Evolutionary conservation across 352 stramenopile genomes (phyloP).

Genomic region (Blastocystis sp.): DNA sequence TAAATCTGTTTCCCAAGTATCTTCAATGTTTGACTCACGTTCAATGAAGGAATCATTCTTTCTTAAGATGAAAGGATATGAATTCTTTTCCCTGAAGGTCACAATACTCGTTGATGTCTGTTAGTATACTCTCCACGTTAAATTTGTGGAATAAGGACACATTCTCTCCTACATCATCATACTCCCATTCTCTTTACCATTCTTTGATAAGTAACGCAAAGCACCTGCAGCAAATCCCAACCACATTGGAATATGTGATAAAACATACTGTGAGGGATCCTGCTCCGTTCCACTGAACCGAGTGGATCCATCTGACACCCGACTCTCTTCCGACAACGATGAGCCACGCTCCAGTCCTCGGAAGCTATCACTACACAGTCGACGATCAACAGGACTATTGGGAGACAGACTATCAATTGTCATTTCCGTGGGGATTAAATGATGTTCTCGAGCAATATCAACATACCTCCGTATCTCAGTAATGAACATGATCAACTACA

Average conservation of each 20-base stretch:
- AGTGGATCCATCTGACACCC: background rate
- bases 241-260: slow-evolving; percentile 14
- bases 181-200: background rate
- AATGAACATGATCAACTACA: slow-evolving; percentile 1
- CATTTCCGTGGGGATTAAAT: background rate
- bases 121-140: background rate
- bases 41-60: background rate
- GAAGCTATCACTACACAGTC: background rate
- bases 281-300: background rate
- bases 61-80: background rate
- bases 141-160: background rate
- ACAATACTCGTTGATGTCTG: background rate
- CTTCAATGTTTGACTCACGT: background rate
- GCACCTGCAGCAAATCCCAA: slow-evolving; percentile 40
- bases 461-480: slow-evolving; percentile 1
- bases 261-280: background rate
- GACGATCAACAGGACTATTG: background rate
- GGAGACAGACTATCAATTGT: background rate
- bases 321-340: background rate
- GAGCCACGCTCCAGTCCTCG: background rate
- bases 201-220: slow-evolving; percentile 25
- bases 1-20: too few relatives aligned
- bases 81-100: slow-evolving; percentile 22
- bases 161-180: background rate
- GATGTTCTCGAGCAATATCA: background rate